Conservation (phyloP, 2,329 filamentous ascomycete species). For the Cylindrodendrum hubeiense region DNA sequence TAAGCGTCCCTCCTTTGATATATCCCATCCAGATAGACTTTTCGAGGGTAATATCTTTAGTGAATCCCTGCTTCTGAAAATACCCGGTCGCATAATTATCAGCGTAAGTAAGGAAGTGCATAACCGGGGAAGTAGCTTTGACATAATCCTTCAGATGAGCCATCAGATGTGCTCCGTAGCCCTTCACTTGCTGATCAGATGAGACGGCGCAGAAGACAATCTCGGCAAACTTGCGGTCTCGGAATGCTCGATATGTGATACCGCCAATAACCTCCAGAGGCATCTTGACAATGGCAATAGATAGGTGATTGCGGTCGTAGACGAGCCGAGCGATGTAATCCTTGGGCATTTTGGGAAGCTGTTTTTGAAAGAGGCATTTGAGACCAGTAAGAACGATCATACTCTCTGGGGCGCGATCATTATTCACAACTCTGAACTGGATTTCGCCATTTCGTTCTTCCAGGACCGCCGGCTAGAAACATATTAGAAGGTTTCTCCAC, state of each 20-base stretch:
- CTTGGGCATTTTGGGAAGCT: constrained; percentile 98
- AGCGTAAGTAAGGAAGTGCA: constrained; percentile 98
- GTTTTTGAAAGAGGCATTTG: constrained; percentile 98
- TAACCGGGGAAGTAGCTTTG: constrained; percentile 94
- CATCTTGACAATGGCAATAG: constrained; percentile 97
- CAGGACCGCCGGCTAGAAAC: constrained; percentile 90
- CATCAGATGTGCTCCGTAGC: constrained; percentile 98
- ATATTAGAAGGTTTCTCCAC: too few relatives aligned
- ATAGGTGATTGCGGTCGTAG: constrained; percentile 95
- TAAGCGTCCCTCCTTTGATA: constrained; percentile 99
- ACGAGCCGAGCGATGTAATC: constrained; percentile 98
- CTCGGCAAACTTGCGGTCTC: constrained; percentile 91
- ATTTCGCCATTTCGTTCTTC: constrained; percentile 96
- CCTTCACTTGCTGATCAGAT: constrained; percentile 98
- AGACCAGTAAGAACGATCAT: constrained; percentile 94
- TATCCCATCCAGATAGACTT: constrained; percentile 98
- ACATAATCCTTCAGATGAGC: constrained; percentile 98
- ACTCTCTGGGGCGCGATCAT: constrained; percentile 88
- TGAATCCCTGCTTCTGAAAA: constrained; percentile 99
- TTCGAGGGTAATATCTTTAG: constrained; percentile 95
- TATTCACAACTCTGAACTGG: constrained; percentile 98
- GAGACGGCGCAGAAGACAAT: constrained; percentile 99
- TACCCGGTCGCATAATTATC: constrained; percentile 99
- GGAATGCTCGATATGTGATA: constrained; percentile 96
- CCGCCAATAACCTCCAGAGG: constrained; percentile 95